phyloP scores from a whole-genome alignment of 805 yeast genomes.

The Kluyveromyces nonfermentans region DNA sequence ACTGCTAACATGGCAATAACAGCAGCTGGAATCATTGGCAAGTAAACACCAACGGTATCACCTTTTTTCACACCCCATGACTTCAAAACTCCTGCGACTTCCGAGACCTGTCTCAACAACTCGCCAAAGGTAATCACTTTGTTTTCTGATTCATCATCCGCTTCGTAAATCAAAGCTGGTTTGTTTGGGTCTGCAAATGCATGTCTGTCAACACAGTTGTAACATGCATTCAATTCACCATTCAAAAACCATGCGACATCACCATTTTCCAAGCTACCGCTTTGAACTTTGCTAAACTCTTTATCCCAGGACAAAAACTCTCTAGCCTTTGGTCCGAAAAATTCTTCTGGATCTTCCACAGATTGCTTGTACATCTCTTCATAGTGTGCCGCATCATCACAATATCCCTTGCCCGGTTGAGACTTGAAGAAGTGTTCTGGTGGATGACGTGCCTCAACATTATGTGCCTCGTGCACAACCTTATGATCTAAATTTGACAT shows the following conservation, averaged over 20 bases:
- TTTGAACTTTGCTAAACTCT: constrained; percentile 41
- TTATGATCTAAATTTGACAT: constrained; percentile 25
- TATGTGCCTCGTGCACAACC: constrained; percentile 35
- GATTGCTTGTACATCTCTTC: constrained; percentile 65
- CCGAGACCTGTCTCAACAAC: constrained; percentile 72
- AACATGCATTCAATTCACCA: constrained; percentile 87
- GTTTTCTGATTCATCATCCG: constrained; percentile 76
- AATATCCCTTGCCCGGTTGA: constrained; percentile 37
- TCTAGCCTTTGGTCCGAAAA: constrained; percentile 73
- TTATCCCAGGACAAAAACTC: constrained; percentile 70
- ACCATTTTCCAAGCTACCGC: constrained; percentile 62
- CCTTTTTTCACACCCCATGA: constrained; percentile 88
- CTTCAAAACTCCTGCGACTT: constrained; percentile 74
- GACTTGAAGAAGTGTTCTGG: constrained; percentile 32
- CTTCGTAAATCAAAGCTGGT: constrained; percentile 81
- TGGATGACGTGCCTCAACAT: constrained; percentile 27
- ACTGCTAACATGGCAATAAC: constrained; percentile 89
- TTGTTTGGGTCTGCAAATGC: constrained; percentile 82
- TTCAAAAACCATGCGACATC: constrained; percentile 90
- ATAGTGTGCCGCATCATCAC: constrained; percentile 61
- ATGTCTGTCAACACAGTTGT: constrained; percentile 93
- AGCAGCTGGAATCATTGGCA: constrained; percentile 98
- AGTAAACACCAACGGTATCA: constrained; percentile 90
- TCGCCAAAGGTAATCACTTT: constrained; percentile 75
- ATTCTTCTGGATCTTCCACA: constrained; percentile 68